Base-by-base conservation (phyloP, 441 rosid species). In the Pelargonium myrrhifolium region DNA sequence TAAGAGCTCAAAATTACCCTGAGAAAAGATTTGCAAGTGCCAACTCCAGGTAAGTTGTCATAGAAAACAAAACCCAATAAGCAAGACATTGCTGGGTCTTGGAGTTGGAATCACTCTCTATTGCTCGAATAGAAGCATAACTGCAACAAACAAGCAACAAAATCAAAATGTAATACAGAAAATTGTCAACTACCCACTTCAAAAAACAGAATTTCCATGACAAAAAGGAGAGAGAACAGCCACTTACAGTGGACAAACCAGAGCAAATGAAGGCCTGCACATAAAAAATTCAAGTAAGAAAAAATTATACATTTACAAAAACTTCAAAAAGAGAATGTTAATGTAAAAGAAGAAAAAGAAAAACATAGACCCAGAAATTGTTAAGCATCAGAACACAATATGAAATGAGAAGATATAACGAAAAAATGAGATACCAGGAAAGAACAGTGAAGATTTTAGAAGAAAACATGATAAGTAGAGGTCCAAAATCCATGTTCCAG, bases 61-160 rank as follows among this genome's bases (percentile, higher is more conserved):
- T 40, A 26, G 77, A 71, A 77, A 74, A 77, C 59, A 80, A 43
- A 62, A 77, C 77, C 83, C 83, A 80, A 49, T 70, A 80, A 39
- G 74, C 22, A 39, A 80, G 70, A 64, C 83, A 80, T 77, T 77
- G 79, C 68, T 72, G 75, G 65, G 68, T 67, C 55, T 47, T 68
- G 3, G 76, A 68, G 40, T 31, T 61, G 24, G 79, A 77, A 58
- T 31, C 47, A 47, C 64, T 77, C 77, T 77, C 68, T 26, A 80
- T 62, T 0, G 68, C 62, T 63, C 73, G 40, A 72, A 75, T 59
- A 6, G 83, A 80, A 74, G 70, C 59, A 42, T 14, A 45, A 66
- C 78, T 75, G 53, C 24, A 37, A 42, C 2, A 9, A 11, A 45
- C n/a, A 45, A 45, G 51, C 14, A 45, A n/a, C n/a, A 45, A 45